Evolutionary conservation across 371 early-diverging fungal genomes (phyloP).

Genomic region (Nematocida ausubeli): DNA sequence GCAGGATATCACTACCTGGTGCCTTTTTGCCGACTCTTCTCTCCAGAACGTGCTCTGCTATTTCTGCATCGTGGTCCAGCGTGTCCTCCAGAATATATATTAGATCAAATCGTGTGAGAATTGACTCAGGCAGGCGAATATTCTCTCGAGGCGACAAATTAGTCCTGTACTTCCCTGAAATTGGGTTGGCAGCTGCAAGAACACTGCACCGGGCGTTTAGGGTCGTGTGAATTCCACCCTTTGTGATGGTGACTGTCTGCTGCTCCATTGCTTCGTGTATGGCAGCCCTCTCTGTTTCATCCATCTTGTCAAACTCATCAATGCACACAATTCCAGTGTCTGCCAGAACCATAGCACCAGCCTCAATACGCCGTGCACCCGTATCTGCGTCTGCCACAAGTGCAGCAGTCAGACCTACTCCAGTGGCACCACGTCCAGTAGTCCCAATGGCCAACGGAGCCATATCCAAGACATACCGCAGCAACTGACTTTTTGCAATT

Average conservation of each 20-base stretch:
- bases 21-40: conserved; percentile 55
- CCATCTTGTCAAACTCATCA: conserved; percentile 99
- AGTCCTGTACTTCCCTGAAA: conserved; percentile 73
- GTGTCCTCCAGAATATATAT: conserved; percentile 90
- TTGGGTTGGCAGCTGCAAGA: conserved; percentile 97
- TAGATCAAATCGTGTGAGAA: conserved; percentile 71
- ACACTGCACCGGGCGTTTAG: conserved; percentile 95
- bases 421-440: conserved; percentile 89
- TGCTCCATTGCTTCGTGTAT: conserved; percentile 99
- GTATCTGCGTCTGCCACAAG: conserved; percentile 80
- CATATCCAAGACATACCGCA: conserved; percentile 78
- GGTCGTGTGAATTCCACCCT: conserved; percentile 94
- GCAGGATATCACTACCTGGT: conserved; percentile 52
- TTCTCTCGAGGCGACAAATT: conserved; percentile 65
- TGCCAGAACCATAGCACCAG: conserved; percentile 98
- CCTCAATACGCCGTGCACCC: conserved; percentile 75
- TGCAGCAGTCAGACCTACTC: conserved; percentile 91
- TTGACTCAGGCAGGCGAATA: conserved; percentile 68
- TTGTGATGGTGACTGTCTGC: conserved; percentile 90
- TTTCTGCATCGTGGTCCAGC: conserved; percentile 70
- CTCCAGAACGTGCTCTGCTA: conserved; percentile 66
- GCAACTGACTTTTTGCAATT: conserved; percentile 87
- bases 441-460: conserved; percentile 85
- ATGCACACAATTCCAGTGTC: conserved; percentile 96
- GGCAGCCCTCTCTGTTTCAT: conserved; percentile 90